phyloP scores from a whole-genome alignment of 768 basidiomycete genomes.

The Lanmaoa pseudosensibilis region DNA sequence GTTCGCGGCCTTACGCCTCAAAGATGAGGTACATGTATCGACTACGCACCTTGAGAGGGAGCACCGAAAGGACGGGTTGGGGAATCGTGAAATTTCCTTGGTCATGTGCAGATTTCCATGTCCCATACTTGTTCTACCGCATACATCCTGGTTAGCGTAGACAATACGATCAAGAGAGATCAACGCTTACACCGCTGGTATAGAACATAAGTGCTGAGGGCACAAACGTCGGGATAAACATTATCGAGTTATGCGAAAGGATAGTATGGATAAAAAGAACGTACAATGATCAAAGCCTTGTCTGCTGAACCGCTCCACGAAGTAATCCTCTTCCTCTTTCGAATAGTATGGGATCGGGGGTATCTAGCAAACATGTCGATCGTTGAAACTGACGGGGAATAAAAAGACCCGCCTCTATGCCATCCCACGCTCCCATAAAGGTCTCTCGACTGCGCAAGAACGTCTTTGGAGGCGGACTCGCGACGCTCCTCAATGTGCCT shows the following conservation, averaged over 20 bases:
- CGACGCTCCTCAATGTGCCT: constrained; percentile 51
- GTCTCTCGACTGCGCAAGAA: constrained; percentile 53
- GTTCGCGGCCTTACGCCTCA: not conserved
- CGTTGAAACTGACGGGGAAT: not conserved
- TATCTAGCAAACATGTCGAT: constrained; percentile 41
- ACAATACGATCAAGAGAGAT: not conserved
- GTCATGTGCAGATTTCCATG: constrained; percentile 38
- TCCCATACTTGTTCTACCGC: constrained; percentile 38
- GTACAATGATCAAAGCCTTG: constrained; percentile 64
- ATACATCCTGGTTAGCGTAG: constrained; percentile 1
- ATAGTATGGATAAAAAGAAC: constrained; percentile 23
- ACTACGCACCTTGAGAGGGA: constrained; percentile 38
- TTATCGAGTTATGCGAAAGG: not conserved
- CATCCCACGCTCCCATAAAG: constrained; percentile 54
- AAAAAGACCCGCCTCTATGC: constrained; percentile 20
- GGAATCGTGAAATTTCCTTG: constrained; percentile 46
- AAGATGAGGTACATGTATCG: not conserved
- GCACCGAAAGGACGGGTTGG: constrained; percentile 41
- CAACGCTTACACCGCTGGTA: constrained; percentile 44
- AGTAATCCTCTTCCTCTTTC: constrained; percentile 64
- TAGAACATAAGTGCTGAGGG: constrained; percentile 65
- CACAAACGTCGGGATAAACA: not conserved
- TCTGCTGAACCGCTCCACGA: constrained; percentile 57
- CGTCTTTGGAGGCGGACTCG: constrained; percentile 52
- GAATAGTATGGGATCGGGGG: constrained; percentile 62